Percentiles rank a stretch among this genome's conserved stretches.
phyloP scores from a whole-genome alignment of 495 filamentous ascomycete genomes.

The Penicillium macrosclerotiorum region DNA sequence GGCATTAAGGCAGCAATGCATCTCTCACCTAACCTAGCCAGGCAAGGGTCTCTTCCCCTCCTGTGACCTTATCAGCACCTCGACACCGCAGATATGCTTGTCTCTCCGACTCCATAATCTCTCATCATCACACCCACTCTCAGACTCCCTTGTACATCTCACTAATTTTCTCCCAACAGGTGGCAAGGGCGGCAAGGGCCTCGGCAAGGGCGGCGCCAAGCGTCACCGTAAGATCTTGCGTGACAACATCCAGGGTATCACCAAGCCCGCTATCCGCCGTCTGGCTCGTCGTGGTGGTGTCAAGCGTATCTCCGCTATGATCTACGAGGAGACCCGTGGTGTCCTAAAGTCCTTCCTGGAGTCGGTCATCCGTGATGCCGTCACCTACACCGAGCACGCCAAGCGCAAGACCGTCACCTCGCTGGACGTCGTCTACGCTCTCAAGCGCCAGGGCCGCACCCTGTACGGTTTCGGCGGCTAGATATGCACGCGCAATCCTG shows the following conservation, averaged over 20 bases:
- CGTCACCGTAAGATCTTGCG: constrained; percentile 98
- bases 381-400: constrained; percentile 97
- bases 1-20: constrained; percentile 12
- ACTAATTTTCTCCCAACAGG: constrained; percentile 46
- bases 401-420: constrained; percentile 98
- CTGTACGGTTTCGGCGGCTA: constrained; percentile 99
- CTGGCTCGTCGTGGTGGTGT: constrained; percentile 60
- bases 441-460: constrained; percentile 94
- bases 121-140: not conserved
- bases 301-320: constrained; percentile 69
- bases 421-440: constrained; percentile 90
- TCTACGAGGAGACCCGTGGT: constrained; percentile 68
- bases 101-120: not conserved
- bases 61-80: constrained; percentile 2
- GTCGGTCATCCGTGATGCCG: constrained; percentile 80
- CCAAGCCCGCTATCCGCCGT: constrained; percentile 70
- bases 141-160: constrained; percentile 7
- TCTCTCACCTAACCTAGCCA: constrained; percentile 3
- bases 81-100: not conserved
- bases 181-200: constrained; percentile 86
- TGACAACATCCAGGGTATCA: constrained; percentile 95
- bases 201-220: constrained; percentile 95
- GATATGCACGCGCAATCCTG: constrained; percentile 23
- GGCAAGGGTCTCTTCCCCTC: not conserved
- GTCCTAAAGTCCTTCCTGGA: constrained; percentile 67